Evolutionary conservation across 805 yeast species (phyloP).

Genomic region (Candida succiphila): DNA sequence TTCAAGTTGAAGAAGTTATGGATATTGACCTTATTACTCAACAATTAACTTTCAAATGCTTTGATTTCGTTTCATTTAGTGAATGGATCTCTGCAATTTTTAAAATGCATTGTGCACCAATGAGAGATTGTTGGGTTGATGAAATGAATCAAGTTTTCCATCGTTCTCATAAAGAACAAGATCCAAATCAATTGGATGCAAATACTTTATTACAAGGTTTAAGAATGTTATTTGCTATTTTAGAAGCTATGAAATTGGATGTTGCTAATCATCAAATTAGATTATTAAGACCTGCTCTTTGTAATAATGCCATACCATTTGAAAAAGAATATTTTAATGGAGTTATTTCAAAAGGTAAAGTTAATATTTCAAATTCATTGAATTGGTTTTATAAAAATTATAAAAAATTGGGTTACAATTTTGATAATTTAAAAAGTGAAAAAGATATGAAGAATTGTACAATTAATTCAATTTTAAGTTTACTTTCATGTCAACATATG

Average conservation of each 20-base stretch:
- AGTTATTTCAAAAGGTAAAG: constrained; percentile 42
- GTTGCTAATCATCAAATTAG: constrained; percentile 93
- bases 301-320: constrained; percentile 81
- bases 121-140: constrained; percentile 86
- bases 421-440: constrained; percentile 6
- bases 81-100: constrained; percentile 69
- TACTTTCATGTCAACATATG: constrained; percentile 73
- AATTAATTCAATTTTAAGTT: constrained; percentile 45
- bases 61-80: constrained; percentile 62
- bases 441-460: constrained; percentile 13
- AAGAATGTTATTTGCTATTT: constrained; percentile 65
- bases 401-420: constrained; percentile 7
- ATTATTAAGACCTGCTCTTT: constrained; percentile 70
- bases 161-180: constrained; percentile 24
- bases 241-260: constrained; percentile 92
- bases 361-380: constrained; percentile 49
- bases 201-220: constrained; percentile 61
- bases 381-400: constrained; percentile 50
- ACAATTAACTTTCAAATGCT: constrained; percentile 60
- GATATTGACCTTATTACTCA: constrained; percentile 71
- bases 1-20: constrained; percentile 56
- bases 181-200: constrained; percentile 27
- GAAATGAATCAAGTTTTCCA: constrained; percentile 60
- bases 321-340: constrained; percentile 74
- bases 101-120: constrained; percentile 90